Evolutionary conservation across 768 basidiomycete species (phyloP), one percentile per base, ranked within the genome.

Genomic region (Krasilnikovozyma curviuscula): DNA sequence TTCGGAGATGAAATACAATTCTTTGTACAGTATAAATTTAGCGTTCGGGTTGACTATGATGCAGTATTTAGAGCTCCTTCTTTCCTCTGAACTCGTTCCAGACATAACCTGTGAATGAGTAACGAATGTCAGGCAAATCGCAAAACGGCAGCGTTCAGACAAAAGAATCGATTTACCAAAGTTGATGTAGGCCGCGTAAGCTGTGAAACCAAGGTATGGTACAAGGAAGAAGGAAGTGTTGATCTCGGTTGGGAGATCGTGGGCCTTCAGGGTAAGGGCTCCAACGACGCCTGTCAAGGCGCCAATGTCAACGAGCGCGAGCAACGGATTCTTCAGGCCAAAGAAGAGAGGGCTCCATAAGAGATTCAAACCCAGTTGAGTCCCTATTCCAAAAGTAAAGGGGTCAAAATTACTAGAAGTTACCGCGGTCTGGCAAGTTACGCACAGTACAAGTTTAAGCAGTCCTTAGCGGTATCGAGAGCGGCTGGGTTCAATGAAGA

Each of bases 401-500:
- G 7, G n/a, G 24, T 8, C 4, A 13, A 32, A 12, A 16, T 25
- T n/a, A 44, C n/a, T 25, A 29, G 32, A 18, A 27, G 28, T 18
- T 14, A 44, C 42, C 42, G 32, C 19, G 24, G 42, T 44, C 32
- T 5, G 32, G 27, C 50, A 30, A 52, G 40, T n/a, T 44, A 46
- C 29, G 48, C 32, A 44, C 50, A 52, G 45, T 52, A 52, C 7
- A 52, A 37, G 50, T 52, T 52, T 16, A 52, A 46, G 27, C 28
- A 32, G 23, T 52, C 50, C 40, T 46, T 40, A 29, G 50, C 50
- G 12, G 50, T 52, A 32, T 41, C n/a, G 41, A 44, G 50, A 29
- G 50, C 45, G 18, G 48, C 40, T 8, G 48, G n/a, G 44, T 46
- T 27, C 19, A 44, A 10, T 16, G 9, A 40, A 21, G 35, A 40